A percentile compares a stretch with the other conserved stretches of the same genome.
These are phyloP conservation scores for Tolypocladium ophioglossoides DNA, from an alignment of 2,329 filamentous ascomycete genomes.

Conservation along the genomic window DNA sequence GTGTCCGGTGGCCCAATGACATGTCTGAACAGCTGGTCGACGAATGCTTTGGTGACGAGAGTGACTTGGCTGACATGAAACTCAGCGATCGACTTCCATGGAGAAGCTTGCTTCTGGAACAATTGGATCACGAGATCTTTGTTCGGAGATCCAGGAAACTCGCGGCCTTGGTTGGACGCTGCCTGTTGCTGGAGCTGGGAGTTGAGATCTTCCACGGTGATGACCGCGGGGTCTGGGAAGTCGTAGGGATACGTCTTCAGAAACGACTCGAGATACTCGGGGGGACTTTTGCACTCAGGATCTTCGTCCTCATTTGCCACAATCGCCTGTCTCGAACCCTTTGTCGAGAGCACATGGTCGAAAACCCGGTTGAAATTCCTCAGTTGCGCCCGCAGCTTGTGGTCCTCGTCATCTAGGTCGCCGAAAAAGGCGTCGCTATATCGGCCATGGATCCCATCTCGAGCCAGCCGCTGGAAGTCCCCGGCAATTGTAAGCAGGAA, in stretches of 20 bases:
- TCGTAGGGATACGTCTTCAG: constrained; percentile 7
- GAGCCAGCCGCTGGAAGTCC: constrained; percentile 20
- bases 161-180: constrained; percentile 25
- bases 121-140: constrained; percentile 24
- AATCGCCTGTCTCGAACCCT: constrained; percentile 13
- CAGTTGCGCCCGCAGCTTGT: constrained; percentile 19
- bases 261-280: constrained; percentile 18
- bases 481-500: constrained; percentile 25
- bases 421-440: constrained; percentile 28
- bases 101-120: constrained; percentile 26
- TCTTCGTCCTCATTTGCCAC: not conserved
- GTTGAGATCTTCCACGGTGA: constrained; percentile 9
- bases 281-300: too few relatives aligned
- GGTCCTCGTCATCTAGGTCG: constrained; percentile 2
- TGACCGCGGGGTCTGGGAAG: constrained; percentile 13
- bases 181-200: constrained; percentile 20
- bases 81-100: constrained; percentile 27
- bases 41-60: constrained; percentile 20
- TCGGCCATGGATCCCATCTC: constrained; percentile 16
- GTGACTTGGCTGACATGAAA: constrained; percentile 23
- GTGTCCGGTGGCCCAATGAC: constrained; percentile 11
- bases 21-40: constrained; percentile 23
- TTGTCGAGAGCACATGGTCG: constrained; percentile 12
- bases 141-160: constrained; percentile 28
- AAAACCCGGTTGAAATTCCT: constrained; percentile 20